phyloP scores from a whole-genome alignment of 2,329 filamentous ascomycete genomes.

The Clonostachys rosea region DNA sequence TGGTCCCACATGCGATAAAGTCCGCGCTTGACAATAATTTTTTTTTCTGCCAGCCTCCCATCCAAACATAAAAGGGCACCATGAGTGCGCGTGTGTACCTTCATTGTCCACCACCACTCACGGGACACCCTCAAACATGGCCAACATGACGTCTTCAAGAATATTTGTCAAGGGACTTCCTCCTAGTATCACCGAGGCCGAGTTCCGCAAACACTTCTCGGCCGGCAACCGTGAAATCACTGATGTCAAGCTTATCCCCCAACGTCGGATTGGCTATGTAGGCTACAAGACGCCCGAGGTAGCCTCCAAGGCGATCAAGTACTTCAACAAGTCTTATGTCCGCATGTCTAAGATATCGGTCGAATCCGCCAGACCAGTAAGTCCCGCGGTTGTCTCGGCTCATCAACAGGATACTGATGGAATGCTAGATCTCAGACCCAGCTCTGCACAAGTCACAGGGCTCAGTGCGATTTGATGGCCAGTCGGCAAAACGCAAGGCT shows the following conservation, averaged over 20 bases:
- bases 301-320: conserved; percentile 79
- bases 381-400: conserved; percentile 12
- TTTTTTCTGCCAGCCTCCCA: background rate
- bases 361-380: conserved; percentile 78
- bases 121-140: no score
- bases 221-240: conserved; percentile 70
- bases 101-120: no score
- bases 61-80: background rate
- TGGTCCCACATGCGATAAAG: background rate
- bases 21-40: background rate
- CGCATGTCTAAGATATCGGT: conserved; percentile 93
- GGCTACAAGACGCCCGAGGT: conserved; percentile 83
- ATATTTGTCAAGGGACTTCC: conserved; percentile 81
- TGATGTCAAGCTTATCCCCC: conserved; percentile 85
- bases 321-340: conserved; percentile 94
- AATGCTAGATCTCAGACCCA: conserved; percentile 40
- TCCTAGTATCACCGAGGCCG: conserved; percentile 76
- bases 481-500: conserved; percentile 1
- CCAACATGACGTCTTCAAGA: conserved; percentile 12
- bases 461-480: conserved; percentile 3
- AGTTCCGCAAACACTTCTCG: conserved; percentile 86
- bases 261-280: conserved; percentile 90
- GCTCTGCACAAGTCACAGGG: conserved; percentile 21
- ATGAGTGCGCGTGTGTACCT: no score
- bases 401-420: conserved; percentile 19